Percentiles rank a stretch among this genome's conserved stretches.
Evolutionary conservation across 1,139 yeast genomes (phyloP).

Genomic region (Kurtzmaniella quercitrusa): DNA sequence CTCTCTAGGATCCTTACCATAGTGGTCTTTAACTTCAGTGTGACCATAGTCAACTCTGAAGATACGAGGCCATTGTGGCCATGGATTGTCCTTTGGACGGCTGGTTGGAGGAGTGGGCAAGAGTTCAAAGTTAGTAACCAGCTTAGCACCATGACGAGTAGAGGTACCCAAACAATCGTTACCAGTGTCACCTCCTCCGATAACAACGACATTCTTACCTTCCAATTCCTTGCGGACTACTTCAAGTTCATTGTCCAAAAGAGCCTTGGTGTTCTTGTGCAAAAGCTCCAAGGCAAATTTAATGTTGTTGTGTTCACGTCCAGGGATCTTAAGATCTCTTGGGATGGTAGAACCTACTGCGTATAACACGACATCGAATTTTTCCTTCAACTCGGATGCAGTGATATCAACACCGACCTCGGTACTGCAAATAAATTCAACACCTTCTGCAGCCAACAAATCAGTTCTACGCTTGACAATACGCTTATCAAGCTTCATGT

Average conservation of each 20-base stretch:
- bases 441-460: slow-evolving; percentile 86
- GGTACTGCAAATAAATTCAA: slow-evolving; percentile 69
- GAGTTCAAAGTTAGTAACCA: slow-evolving; percentile 93
- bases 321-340: slow-evolving; percentile 90
- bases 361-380: slow-evolving; percentile 78
- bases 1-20: slow-evolving; percentile 97
- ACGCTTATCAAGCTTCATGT: slow-evolving; percentile 94
- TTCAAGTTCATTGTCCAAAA: slow-evolving; percentile 77
- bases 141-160: slow-evolving; percentile 94
- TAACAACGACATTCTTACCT: slow-evolving; percentile 90
- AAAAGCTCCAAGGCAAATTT: slow-evolving; percentile 93
- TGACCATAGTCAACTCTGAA: slow-evolving; percentile 98
- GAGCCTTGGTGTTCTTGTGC: slow-evolving; percentile 84
- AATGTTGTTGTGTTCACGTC: slow-evolving; percentile 86
- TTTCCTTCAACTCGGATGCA: slow-evolving; percentile 60
- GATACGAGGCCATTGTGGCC: slow-evolving; percentile 99
- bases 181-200: slow-evolving; percentile 99
- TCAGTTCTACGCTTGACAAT: slow-evolving; percentile 93
- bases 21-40: slow-evolving; percentile 89
- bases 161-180: slow-evolving; percentile 98
- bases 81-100: slow-evolving; percentile 94
- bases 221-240: slow-evolving; percentile 66
- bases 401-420: slow-evolving; percentile 81
- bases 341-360: slow-evolving; percentile 98
- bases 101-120: slow-evolving; percentile 86